These are phyloP conservation scores for Leccinum obscurum DNA, from an alignment of 768 basidiomycete species.

Conservation along the genomic window DNA sequence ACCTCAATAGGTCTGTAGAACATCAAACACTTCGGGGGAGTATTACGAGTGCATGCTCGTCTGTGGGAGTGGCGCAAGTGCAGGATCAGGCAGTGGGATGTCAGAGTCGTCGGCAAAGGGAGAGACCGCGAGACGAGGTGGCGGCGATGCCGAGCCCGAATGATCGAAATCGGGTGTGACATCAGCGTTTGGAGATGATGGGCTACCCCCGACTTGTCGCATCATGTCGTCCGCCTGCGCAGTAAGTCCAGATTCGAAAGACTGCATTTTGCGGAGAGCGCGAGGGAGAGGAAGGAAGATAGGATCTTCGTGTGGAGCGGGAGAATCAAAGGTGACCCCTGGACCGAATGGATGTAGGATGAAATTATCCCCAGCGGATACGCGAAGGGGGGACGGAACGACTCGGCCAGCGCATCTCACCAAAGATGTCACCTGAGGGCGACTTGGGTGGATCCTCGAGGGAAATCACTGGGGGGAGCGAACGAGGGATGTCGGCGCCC, in stretches of 20 bases:
- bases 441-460: conserved; percentile 30
- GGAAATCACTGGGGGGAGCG: conserved; percentile 24
- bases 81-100: conserved; percentile 27
- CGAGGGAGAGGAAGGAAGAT: conserved; percentile 33
- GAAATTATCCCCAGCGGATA: conserved; percentile 20
- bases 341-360: conserved; percentile 56
- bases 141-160: conserved; percentile 34
- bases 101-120: conserved; percentile 32
- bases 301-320: conserved; percentile 44
- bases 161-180: background rate
- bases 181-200: conserved; percentile 29
- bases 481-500: conserved; percentile 59
- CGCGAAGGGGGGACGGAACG: conserved; percentile 54
- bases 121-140: conserved; percentile 24
- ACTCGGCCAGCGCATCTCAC: conserved; percentile 32
- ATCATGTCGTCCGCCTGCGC: conserved; percentile 43
- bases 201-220: conserved; percentile 16
- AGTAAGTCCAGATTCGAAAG: conserved; percentile 65
- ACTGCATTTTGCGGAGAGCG: conserved; percentile 54
- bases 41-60: conserved; percentile 61
- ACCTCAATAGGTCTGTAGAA: conserved; percentile 77
- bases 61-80: conserved; percentile 42
- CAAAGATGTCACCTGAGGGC: conserved; percentile 54
- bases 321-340: conserved; percentile 62
- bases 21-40: conserved; percentile 75